These are phyloP conservation scores for Pythium sp. DNA, from an alignment of 352 stramenopile species.

Conservation along the genomic window DNA sequence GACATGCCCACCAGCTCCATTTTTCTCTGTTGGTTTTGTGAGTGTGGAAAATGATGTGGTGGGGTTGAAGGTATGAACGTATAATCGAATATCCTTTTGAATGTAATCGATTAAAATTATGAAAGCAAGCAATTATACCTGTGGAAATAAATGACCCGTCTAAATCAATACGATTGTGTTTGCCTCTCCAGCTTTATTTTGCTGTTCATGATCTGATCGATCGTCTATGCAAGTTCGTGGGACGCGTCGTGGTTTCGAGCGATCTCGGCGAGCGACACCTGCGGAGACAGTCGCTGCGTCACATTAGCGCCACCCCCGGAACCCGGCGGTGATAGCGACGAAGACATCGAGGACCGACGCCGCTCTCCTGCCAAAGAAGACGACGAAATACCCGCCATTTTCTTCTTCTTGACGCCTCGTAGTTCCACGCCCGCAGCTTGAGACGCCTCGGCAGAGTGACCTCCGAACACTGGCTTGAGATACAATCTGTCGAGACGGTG, in stretches of 20 bases:
- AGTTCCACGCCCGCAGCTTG: conserved; percentile 10
- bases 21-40: neutral
- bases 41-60: neutral
- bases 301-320: neutral
- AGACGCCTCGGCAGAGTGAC: conserved; percentile 13
- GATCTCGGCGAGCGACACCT: conserved; percentile 54
- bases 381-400: conserved; percentile 10
- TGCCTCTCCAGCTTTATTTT: conserved; percentile 1
- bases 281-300: conserved; percentile 22
- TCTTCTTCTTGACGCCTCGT: neutral
- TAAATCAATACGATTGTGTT: neutral
- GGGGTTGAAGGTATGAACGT: neutral
- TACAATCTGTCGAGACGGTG: conserved; percentile 67
- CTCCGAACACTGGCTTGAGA: conserved; percentile 70
- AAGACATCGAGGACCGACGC: neutral
- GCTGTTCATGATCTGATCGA: neutral
- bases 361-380: neutral
- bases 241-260: conserved; percentile 44
- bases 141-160: conserved; percentile 1
- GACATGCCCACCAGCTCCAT: conserved; percentile 33
- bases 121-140: neutral
- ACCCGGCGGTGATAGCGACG: neutral
- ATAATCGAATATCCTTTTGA: neutral
- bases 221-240: conserved; percentile 30
- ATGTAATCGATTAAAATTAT: neutral